These are phyloP conservation scores for Talaromyces albobiverticillius DNA, from an alignment of 2,329 filamentous ascomycete genomes.

Conservation along the genomic window DNA sequence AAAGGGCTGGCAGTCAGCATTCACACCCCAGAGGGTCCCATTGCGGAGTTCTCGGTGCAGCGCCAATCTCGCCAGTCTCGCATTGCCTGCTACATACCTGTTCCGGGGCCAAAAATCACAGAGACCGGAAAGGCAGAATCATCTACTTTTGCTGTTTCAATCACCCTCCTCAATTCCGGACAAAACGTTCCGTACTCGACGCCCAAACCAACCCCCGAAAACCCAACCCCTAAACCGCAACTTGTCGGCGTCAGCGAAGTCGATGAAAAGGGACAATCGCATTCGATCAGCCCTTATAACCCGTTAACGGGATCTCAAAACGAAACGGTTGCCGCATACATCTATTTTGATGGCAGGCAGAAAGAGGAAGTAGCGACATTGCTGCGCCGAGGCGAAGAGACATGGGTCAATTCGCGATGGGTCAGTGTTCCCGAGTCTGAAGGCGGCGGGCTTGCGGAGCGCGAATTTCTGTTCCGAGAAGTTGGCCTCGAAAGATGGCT, in stretches of 20 bases:
- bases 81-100: constrained; percentile 96
- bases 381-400: constrained; percentile 88
- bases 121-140: constrained; percentile 77
- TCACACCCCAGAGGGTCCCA: constrained; percentile 74
- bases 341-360: constrained; percentile 92
- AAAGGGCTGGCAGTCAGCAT: constrained; percentile 98
- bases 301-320: constrained; percentile 90
- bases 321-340: constrained; percentile 97
- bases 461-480: constrained; percentile 95
- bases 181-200: constrained; percentile 90
- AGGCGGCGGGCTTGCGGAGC: constrained; percentile 89
- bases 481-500: constrained; percentile 95
- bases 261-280: constrained; percentile 52
- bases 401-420: constrained; percentile 98
- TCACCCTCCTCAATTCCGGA: constrained; percentile 86
- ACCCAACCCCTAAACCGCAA: constrained; percentile 78
- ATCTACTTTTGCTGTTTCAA: constrained; percentile 96
- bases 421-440: constrained; percentile 89
- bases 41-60: constrained; percentile 91
- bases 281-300: constrained; percentile 72
- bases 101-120: constrained; percentile 79
- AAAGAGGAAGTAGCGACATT: constrained; percentile 98
- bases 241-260: constrained; percentile 66
- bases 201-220: constrained; percentile 71
- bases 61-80: constrained; percentile 86